Base-by-base conservation (phyloP, 163 green algal species). In the Chlorella variabilis region DNA sequence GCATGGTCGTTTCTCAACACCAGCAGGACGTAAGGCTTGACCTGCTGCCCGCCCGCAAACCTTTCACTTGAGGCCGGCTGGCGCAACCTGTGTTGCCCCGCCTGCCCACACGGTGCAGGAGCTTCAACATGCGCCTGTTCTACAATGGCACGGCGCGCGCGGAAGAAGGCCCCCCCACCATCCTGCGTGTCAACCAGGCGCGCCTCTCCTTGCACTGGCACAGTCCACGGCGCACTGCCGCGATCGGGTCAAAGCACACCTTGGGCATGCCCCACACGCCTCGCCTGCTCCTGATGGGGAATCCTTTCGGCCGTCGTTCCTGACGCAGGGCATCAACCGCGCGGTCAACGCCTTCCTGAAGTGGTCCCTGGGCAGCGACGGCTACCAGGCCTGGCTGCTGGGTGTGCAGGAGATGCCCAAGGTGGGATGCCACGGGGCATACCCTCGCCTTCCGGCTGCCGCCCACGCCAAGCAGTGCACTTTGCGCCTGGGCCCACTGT, bases 401-500 rank as follows among this genome's bases (percentile, higher is more conserved):
- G 93, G 88, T 21, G 41, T 97, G 42, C 91, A 89, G 84, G 91
- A 95, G 49, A 93, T 95, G 69, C 94, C 94, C 38, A 97, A 96
- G 84, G 66, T 71, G 51, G 20, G 49, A 54, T n/a, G n/a, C n/a
- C n/a, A n/a, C n/a, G n/a, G n/a, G n/a, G n/a, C n/a, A n/a, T n/a
- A n/a, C n/a, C n/a, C n/a, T n/a, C n/a, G n/a, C n/a, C n/a, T n/a
- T n/a, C n/a, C n/a, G n/a, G n/a, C n/a, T n/a, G n/a, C n/a, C n/a
- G n/a, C n/a, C n/a, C n/a, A n/a, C n/a, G n/a, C n/a, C n/a, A n/a
- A n/a, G n/a, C n/a, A n/a, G n/a, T n/a, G n/a, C n/a, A n/a, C n/a
- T n/a, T n/a, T n/a, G n/a, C n/a, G n/a, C n/a, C n/a, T n/a, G n/a
- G n/a, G n/a, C n/a, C n/a, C n/a, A n/a, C n/a, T n/a, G n/a, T n/a